phyloP scores from a whole-genome alignment of 202 grass and related monocot genomes.

The Elaeis oleifera region DNA sequence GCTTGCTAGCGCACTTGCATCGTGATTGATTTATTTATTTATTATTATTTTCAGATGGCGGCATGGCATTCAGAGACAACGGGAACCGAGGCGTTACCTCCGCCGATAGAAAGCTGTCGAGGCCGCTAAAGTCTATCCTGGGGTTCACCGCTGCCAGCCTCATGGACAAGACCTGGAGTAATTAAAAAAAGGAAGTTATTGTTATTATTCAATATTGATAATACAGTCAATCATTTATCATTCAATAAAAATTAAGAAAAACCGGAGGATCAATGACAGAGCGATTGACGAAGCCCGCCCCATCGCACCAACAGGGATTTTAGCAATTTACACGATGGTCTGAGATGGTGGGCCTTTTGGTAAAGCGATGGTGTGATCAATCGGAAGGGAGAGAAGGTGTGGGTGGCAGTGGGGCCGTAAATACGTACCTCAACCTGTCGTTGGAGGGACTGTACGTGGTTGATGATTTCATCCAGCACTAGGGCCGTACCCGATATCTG shows the following conservation, averaged over 20 bases:
- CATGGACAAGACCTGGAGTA: slow-evolving; percentile 80
- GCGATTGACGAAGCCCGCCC: no score
- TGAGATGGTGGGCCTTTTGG: no score
- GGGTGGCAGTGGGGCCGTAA: no score
- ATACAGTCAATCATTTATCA: not conserved
- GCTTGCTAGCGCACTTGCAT: no score
- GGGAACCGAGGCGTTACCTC: slow-evolving; percentile 44
- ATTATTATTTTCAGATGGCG: not conserved
- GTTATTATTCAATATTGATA: not conserved
- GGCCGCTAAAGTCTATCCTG: slow-evolving; percentile 67
- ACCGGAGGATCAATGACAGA: not conserved
- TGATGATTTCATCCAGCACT: slow-evolving; percentile 15
- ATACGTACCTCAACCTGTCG: not conserved
- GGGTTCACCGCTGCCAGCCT: slow-evolving; percentile 78
- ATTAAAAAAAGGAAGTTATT: not conserved
- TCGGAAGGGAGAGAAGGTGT: no score
- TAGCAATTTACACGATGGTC: no score
- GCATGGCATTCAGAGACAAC: slow-evolving; percentile 2
- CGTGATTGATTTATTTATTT: no score
- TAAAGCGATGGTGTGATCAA: no score
- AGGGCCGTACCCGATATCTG: slow-evolving; percentile 10
- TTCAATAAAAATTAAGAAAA: not conserved
- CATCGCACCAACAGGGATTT: no score
- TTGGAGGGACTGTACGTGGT: slow-evolving; percentile 8
- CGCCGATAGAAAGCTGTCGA: slow-evolving; percentile 56